Evolutionary conservation across 2,329 filamentous ascomycete species (phyloP).

Genomic region (Colletotrichum navitas): DNA sequence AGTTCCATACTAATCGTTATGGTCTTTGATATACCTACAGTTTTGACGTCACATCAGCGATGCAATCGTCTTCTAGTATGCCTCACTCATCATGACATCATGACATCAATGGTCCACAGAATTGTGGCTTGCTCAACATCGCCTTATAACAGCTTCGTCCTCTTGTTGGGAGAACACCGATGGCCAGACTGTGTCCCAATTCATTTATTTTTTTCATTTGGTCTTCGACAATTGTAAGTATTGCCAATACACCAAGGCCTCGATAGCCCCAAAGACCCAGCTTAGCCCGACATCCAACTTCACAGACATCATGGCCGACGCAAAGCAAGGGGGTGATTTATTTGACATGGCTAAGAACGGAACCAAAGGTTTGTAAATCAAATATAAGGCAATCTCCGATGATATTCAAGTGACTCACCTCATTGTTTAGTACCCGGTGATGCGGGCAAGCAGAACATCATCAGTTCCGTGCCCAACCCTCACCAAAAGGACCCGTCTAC

Average conservation of each 20-base stretch:
- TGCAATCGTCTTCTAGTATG: neutral
- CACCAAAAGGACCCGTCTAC: conserved; percentile 8
- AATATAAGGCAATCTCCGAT: fast-evolving
- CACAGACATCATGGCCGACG: conserved; percentile 2
- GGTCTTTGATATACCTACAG: neutral
- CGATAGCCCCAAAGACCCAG: neutral
- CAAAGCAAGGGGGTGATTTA: conserved; percentile 21
- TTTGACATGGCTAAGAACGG: conserved; percentile 29
- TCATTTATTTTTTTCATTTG: neutral
- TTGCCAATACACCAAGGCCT: neutral
- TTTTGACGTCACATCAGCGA: conserved; percentile 17
- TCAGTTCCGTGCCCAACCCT: conserved; percentile 22
- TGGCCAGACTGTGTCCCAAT: fast-evolving
- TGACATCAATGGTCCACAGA: conserved; percentile 9
- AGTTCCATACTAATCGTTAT: neutral
- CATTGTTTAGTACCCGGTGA: neutral
- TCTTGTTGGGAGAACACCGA: fast-evolving
- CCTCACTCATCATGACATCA: conserved; percentile 23
- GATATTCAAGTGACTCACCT: neutral
- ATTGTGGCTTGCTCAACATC: neutral
- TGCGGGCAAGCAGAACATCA: conserved; percentile 26
- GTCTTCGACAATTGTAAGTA: neutral
- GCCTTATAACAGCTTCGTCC: neutral
- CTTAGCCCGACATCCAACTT: too few relatives aligned
- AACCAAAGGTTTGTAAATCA: neutral